Evolutionary conservation across 345 rosid genomes (phyloP), one percentile per base, ranked within the genome.

Genomic region (Excoecaria agallocha): DNA sequence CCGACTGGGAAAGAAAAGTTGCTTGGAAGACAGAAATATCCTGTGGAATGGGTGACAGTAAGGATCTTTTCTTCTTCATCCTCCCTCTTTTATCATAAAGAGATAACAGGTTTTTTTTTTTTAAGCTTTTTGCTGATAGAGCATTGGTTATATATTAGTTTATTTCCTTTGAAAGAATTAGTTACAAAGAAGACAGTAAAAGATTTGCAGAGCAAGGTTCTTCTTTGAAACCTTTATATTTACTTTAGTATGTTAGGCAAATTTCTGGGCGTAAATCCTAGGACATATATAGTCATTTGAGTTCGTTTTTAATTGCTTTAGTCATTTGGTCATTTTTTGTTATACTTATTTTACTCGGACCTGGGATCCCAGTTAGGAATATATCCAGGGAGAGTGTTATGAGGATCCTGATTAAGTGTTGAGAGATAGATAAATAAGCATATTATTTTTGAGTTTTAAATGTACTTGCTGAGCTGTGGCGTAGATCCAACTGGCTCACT

Each of bases 1-100:
- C 80, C 66, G 50, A 80, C 81, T 69, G 87, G 82, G 45, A 84
- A 81, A 66, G 90, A 70, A 80, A 85, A 80, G 19, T 75, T 79
- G 62, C 55, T 69, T 71, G 78, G 71, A 76, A 79, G 66, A 52
- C 80, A 30, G 65, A 86, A 77, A 79, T 81, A 79, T 74, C 99
- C 96, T 57, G 89, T 95, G 70, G 97, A 95, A 79, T 85, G 87
- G 55, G 79, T 95, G 54, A 83, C 83, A 9, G 99, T 95, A 81
- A 85, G 96, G 68, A 76, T 64, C 19, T 58, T 30, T 57, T 5
- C 22, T 58, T 19, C 30, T 12, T 48, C 0, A 13, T 61, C 7
- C 13, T 13, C 20, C 58, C 56, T 7, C 6, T 49, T 25, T 15
- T 45, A 37, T 12, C 11, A 13, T 54, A 3, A 13, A 17, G 15